These are phyloP conservation scores for Saxophila tyrrhenica DNA, from an alignment of 495 filamentous ascomycete genomes.

Conservation along the genomic window DNA sequence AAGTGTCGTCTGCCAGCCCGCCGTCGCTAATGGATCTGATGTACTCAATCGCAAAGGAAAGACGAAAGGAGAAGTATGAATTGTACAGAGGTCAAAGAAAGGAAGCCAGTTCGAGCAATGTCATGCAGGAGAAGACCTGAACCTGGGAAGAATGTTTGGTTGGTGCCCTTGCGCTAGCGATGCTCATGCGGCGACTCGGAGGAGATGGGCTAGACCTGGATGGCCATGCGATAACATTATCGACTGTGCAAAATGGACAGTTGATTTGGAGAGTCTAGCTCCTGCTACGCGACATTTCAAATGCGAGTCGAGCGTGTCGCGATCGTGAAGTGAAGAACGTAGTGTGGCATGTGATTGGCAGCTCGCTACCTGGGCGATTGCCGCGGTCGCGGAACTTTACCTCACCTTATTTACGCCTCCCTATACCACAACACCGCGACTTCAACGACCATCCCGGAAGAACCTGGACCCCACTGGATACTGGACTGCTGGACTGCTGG, in stretches of 20 bases:
- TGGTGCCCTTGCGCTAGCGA: background rate
- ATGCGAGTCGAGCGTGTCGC: background rate
- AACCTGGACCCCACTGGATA: background rate
- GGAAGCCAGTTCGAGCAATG: background rate
- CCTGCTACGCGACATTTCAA: background rate
- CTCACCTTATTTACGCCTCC: background rate
- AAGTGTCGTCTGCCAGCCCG: background rate
- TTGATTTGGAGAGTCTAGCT: too few relatives aligned
- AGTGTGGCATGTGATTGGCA: background rate
- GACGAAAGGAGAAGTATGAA: background rate
- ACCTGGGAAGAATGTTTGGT: conserved; percentile 2
- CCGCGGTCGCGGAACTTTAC: background rate
- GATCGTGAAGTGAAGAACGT: background rate
- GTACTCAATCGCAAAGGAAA: background rate
- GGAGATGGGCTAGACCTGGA: background rate
- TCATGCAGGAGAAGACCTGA: conserved; percentile 2
- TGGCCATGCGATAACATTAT: too few relatives aligned
- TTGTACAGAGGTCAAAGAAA: background rate
- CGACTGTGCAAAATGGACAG: too few relatives aligned
- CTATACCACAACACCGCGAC: background rate
- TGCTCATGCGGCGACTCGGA: background rate
- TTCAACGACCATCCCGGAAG: background rate
- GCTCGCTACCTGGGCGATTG: background rate
- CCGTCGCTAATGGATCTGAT: background rate
- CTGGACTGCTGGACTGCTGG: background rate